Evolutionary conservation across 768 basidiomycete species (phyloP).

Genomic region (Rickenella mellea): DNA sequence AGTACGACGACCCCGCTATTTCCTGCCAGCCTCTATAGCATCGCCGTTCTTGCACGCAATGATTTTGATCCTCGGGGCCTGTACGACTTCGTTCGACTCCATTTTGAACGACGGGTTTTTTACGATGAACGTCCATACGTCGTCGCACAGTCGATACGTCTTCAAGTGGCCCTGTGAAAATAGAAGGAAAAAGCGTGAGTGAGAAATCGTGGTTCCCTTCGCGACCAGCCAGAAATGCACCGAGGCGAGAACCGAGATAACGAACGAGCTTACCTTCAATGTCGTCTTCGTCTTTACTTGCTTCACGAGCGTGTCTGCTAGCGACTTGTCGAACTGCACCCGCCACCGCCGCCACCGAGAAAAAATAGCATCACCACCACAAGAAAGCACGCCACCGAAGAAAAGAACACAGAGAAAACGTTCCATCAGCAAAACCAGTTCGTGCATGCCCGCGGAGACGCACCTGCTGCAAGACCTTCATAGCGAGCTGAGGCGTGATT

Average conservation of each 20-base stretch:
- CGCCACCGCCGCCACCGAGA: too few relatives aligned
- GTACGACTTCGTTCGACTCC: constrained; percentile 78
- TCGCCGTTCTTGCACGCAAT: constrained; percentile 97
- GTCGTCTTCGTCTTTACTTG: constrained; percentile 92
- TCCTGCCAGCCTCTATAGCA: constrained; percentile 75
- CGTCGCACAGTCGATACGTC: constrained; percentile 89
- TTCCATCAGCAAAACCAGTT: too few relatives aligned
- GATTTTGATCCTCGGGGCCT: constrained; percentile 81
- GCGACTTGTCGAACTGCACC: constrained; percentile 86
- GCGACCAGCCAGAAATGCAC: too few relatives aligned
- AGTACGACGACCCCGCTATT: too few relatives aligned
- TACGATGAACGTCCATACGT: constrained; percentile 98
- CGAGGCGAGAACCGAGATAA: background rate
- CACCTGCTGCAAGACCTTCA: constrained; percentile 97
- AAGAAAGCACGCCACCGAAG: too few relatives aligned
- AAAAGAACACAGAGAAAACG: too few relatives aligned
- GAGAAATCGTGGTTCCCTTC: too few relatives aligned
- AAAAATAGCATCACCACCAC: too few relatives aligned
- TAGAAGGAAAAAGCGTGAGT: background rate
- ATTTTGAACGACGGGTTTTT: constrained; percentile 92
- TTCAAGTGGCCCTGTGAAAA: constrained; percentile 68
- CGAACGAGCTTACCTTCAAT: constrained; percentile 54
- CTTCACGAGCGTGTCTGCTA: constrained; percentile 88
- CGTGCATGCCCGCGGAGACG: constrained; percentile 3
- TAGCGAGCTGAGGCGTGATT: constrained; percentile 96